Conservation (phyloP, 345 rosid genomes). For the Lepidium africanum region DNA sequence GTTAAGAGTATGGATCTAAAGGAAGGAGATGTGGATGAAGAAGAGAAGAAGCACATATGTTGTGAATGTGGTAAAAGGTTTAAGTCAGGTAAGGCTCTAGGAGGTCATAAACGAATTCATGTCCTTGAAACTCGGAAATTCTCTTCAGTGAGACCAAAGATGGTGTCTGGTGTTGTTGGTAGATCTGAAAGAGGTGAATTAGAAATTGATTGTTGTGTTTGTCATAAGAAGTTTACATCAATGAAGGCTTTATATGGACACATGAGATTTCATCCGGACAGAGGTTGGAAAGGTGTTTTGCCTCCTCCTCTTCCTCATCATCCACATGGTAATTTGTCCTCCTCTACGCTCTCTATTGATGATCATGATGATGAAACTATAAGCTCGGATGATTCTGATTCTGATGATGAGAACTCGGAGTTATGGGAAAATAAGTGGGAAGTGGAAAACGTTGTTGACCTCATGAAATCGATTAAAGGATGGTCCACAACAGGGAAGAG, state of each 20-base stretch:
- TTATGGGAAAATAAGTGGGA: conserved; percentile 2
- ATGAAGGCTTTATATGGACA: conserved; percentile 47
- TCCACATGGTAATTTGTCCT: conserved; percentile 10
- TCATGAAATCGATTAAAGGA: conserved; percentile 25
- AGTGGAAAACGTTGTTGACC: conserved; percentile 12
- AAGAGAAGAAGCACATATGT: conserved; percentile 22
- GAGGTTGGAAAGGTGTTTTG: conserved; percentile 45
- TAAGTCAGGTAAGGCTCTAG: conserved; percentile 43
- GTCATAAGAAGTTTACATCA: conserved; percentile 33
- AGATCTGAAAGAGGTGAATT: conserved; percentile 17
- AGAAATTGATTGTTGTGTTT: conserved; percentile 25
- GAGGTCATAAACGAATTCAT: conserved; percentile 50
- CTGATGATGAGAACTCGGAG: conserved; percentile 17
- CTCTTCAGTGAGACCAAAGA: conserved; percentile 11
- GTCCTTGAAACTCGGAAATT: background rate
- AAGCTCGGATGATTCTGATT: conserved; percentile 10
- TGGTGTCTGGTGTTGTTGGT: conserved; percentile 22
- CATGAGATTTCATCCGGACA: conserved; percentile 52
- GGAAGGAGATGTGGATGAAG: conserved; percentile 10
- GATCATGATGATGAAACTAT: conserved; percentile 14
- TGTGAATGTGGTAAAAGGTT: conserved; percentile 37
- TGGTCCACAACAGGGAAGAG: conserved; percentile 36
- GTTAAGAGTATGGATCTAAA: conserved; percentile 9
- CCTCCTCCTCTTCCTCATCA: conserved; percentile 24
- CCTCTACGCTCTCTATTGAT: conserved; percentile 31